Evolutionary conservation across 164 flowering plant genomes (phyloP), one percentile per base, ranked within the genome.

Genomic region (Kingdonia uniflora): DNA sequence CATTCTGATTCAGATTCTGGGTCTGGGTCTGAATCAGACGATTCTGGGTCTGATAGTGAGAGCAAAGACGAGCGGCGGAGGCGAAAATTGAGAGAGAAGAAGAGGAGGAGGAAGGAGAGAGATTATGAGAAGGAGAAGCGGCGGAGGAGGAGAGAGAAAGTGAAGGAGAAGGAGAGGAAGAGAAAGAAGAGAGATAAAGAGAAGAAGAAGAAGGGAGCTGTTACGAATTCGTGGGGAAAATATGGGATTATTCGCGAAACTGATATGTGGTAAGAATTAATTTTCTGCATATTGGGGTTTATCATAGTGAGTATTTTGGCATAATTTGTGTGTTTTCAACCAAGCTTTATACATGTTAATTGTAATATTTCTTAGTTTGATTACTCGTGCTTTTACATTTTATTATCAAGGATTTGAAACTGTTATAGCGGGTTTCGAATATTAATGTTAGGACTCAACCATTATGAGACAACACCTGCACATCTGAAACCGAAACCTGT

Each of bases 141-240:
- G 25, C 29, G 14, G 33, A 14, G 11, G n/a, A 20, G 7, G 8
- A 43, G 52, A 50, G 38, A 68, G 44, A 45, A 61, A 56, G 51
- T 53, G 65, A 58, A 45, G 33, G 26, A 58, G 47, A 55, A 58
- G 62, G 66, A 54, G 51, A 60, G 65, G 63, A 65, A 66, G 68
- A 73, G 76, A 54, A 67, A 71, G 75, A 65, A 74, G 71, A 75
- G 74, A 62, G 56, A 73, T 63, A 68, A 70, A 38, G 77, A 83
- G 42, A 71, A 59, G 51, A 80, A 67, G 51, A 80, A 71, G 66
- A 79, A 46, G 51, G 94, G 88, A 29, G 95, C 95, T 0, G 98
- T 87, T 19, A 91, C 98, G 25, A 65, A 80, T 64, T 77, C 75
- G 0, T 87, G 98, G 96, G 98, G 96, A 7, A 87, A 91, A 64